Conservation (phyloP, 2,329 filamentous ascomycete genomes). For the Ceratocystis cubensis region DNA sequence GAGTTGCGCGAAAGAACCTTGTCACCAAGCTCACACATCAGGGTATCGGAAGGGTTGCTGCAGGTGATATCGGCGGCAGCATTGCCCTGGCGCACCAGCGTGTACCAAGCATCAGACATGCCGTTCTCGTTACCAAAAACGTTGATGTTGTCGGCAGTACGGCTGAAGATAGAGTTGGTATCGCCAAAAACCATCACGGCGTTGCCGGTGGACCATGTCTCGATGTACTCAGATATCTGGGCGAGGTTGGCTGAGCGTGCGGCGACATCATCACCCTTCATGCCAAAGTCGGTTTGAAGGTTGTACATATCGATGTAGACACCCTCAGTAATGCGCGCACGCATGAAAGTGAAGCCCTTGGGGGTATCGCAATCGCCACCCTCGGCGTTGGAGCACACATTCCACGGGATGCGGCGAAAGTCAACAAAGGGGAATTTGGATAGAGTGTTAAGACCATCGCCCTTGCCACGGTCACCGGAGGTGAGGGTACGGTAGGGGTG, state of each 20-base stretch:
- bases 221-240: constrained; percentile 47
- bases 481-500: constrained; percentile 51
- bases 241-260: constrained; percentile 48
- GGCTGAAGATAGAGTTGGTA: constrained; percentile 53
- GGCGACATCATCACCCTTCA: constrained; percentile 37
- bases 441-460: constrained; percentile 52
- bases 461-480: constrained; percentile 51
- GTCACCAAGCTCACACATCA: constrained; percentile 52
- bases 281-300: constrained; percentile 53
- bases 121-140: constrained; percentile 39
- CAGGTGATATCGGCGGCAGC: constrained; percentile 39
- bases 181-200: constrained; percentile 53
- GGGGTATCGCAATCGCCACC: constrained; percentile 51
- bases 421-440: constrained; percentile 45
- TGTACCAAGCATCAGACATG: constrained; percentile 48
- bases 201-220: constrained; percentile 43
- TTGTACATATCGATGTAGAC: constrained; percentile 54
- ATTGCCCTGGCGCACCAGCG: constrained; percentile 38
- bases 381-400: constrained; percentile 42
- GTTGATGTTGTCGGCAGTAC: constrained; percentile 40
- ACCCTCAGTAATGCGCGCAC: constrained; percentile 34
- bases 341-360: constrained; percentile 59
- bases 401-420: constrained; percentile 47
- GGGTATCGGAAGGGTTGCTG: constrained; percentile 41
- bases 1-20: constrained; percentile 50